Conservation (phyloP, 352 stramenopile genomes). For the Phytophthora tubulina region DNA sequence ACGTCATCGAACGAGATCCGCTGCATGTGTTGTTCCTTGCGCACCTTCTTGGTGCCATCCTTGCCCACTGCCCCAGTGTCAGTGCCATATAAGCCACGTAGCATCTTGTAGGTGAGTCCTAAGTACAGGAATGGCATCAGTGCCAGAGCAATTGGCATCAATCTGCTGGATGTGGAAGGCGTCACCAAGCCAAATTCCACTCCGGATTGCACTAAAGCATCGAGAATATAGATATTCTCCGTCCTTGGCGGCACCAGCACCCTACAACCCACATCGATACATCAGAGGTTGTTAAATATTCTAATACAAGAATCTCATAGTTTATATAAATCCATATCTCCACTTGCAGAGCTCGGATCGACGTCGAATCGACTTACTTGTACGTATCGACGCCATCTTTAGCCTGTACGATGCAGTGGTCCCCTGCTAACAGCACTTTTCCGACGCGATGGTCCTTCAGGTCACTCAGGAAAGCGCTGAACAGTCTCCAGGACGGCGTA, state of each 20-base stretch:
- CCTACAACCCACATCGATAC: constrained; percentile 34
- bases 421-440: constrained; percentile 72
- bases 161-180: constrained; percentile 51
- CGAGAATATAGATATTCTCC: constrained; percentile 74
- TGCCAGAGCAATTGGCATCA: constrained; percentile 70
- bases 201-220: constrained; percentile 64
- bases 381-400: constrained; percentile 55
- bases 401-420: constrained; percentile 68
- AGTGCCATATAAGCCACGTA: constrained; percentile 69
- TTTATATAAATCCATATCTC: constrained; percentile 7
- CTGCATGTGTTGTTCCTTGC: constrained; percentile 42
- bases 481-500: constrained; percentile 60
- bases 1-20: constrained; percentile 94
- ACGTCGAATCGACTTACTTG: constrained; percentile 49
- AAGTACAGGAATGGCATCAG: constrained; percentile 88
- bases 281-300: constrained; percentile 16
- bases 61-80: constrained; percentile 69
- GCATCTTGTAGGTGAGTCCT: constrained; percentile 86
- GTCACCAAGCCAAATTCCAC: constrained; percentile 77
- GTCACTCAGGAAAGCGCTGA: constrained; percentile 76
- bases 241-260: constrained; percentile 81
- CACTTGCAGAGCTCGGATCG: constrained; percentile 9
- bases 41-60: constrained; percentile 67
- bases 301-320: constrained; percentile 13
- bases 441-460: constrained; percentile 52